Base-by-base conservation (phyloP, 805 yeast species). In the Sungouiella thailandica region DNA sequence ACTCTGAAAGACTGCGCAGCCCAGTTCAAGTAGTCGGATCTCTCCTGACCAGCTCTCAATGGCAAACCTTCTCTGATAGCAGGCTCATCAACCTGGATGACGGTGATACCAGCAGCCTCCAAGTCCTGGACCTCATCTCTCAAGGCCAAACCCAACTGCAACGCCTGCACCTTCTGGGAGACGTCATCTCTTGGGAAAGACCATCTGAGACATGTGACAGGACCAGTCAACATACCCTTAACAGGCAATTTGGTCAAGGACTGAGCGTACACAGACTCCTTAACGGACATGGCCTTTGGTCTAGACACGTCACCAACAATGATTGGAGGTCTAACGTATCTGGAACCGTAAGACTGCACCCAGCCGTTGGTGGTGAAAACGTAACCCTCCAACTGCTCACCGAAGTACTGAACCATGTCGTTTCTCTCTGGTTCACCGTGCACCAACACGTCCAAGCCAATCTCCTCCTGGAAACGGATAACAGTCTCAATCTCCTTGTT, bases 371-470 rank as follows among this genome's bases (percentile, higher is more conserved):
- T 75, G 71, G 98, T 93, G 81, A 93, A 93, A 54, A 95, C 96
- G 67, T 84, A 93, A 71, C 99, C 99, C 63, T 85, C 83, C 66
- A 93, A 77, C 77, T 87, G 88, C 77, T 93, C 98, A 78, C 98
- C 99, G 52, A 93, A 93, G 83, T 90, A 93, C 78, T 93, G 98
- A 60, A 93, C 98, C 99, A 93, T 93, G 76, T 93, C 99, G 76
- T 93, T 93, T 81, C 99, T 85, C 81, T 93, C 98, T 70, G 99
- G 98, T 78, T 93, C 99, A 77, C 99, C 99, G 73, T 93, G 98
- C 51, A 93, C 99, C 55, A 90, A 76, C 56, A 93, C 97, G 65
- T 93, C 99, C 58, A 93, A 80, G 55, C 95, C 99, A 60, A 90
- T 80, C 68, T 93, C 96, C 76, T 93, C 98, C 78, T 93, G 99